A percentile compares a stretch with the other conserved stretches of the same genome.
These are phyloP conservation scores for Ascochyta rabiei DNA, from an alignment of 2,329 filamentous ascomycete genomes.

Conservation along the genomic window DNA sequence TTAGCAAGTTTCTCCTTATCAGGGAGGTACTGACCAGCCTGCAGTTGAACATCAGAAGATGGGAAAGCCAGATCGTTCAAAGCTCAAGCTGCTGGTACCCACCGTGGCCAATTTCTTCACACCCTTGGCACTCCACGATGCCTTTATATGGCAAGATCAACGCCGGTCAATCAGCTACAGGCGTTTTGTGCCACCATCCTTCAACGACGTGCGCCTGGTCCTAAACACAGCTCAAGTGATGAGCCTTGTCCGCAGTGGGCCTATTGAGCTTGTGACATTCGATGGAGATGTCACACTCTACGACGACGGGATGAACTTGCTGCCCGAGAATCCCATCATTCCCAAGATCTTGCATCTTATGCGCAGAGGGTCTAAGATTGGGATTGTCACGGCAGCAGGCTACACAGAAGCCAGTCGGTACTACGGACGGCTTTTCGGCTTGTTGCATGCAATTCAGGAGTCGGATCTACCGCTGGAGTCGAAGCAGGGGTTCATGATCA, in stretches of 20 bases:
- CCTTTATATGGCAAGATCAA: conserved; percentile 88
- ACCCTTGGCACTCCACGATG: conserved; percentile 80
- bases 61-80: conserved; percentile 74
- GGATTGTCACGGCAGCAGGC: conserved; percentile 95
- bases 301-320: conserved; percentile 77
- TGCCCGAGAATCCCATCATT: conserved; percentile 78
- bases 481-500: conserved; percentile 82
- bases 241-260: conserved; percentile 77
- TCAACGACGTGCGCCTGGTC: conserved; percentile 93
- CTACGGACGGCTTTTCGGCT: conserved; percentile 82
- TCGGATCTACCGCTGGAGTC: conserved; percentile 68
- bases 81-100: conserved; percentile 89
- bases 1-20: neutral
- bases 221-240: conserved; percentile 95
- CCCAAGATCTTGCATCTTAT: conserved; percentile 72
- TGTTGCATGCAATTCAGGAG: conserved; percentile 78
- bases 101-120: conserved; percentile 95
- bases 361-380: conserved; percentile 78
- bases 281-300: conserved; percentile 98
- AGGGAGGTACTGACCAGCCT: conserved; percentile 6
- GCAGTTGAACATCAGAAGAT: conserved; percentile 73
- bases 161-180: conserved; percentile 86
- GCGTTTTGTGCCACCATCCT: conserved; percentile 92
- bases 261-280: conserved; percentile 87
- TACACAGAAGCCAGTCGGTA: conserved; percentile 89